Base-by-base conservation (phyloP, 371 early-diverging fungal genomes). In the Saksenaea vasiformis region DNA sequence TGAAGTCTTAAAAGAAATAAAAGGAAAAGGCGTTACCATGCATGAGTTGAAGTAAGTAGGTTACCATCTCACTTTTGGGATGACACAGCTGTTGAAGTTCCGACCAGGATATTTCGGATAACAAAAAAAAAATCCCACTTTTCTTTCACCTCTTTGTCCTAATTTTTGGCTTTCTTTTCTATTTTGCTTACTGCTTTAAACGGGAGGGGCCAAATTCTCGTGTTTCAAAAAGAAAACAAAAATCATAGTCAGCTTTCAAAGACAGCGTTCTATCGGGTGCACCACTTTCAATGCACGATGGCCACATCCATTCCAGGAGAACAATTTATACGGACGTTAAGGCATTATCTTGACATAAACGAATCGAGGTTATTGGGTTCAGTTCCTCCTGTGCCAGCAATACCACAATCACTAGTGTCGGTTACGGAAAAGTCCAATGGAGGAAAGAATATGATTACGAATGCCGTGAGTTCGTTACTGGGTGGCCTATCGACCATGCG, bases 301-400 rank as follows among this genome's bases (percentile, higher is more conserved):
- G 26, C 73, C n/a, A 39, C 73, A 28, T 57, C 78, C 22, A 68
- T 78, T 60, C 67, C 74, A 62, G 85, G 85, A 61, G 88, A 87
- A 58, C 76, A 76, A 61, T 87, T 83, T 67, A 70, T 87, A 54
- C 79, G 85, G 39, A 86, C 86, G 4, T 69, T 86, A 34, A 73
- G 85, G 28, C 85, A 87, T 56, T 86, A 86, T 68, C 70, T 87
- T 14, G 85, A 84, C 65, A 61, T 79, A 1, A 85, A 87, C 68
- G 82, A 85, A 62, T 67, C 35, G 61, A 71, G 60, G 53, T 54
- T 76, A 19, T 56, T 68, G 36, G 38, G 62, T 19, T 22, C 57
- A 36, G 56, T 54, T 55, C 37, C 65, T 28, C 68, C 51, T 62
- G 77, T 65, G 34, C 39, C 53, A 58, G 56, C 64, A 19, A 35